Evolutionary conservation across 306 rosid species (phyloP), one percentile per base, ranked within the genome.

Genomic region (Cicer judaicum): DNA sequence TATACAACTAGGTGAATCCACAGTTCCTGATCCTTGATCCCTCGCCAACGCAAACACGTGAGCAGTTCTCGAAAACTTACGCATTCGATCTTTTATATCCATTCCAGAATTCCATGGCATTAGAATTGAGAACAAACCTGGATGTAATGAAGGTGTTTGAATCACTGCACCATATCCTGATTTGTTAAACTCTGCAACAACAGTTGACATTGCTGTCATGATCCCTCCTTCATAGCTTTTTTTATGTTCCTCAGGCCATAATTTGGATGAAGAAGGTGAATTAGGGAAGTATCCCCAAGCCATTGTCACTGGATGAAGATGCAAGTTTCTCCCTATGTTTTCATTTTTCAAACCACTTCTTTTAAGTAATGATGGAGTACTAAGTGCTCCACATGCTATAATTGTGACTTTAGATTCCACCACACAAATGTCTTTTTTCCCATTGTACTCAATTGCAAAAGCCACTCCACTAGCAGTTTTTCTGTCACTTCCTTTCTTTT

Each of bases 161-260:
- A 92, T 88, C 64, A 90, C 39, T 2, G 86, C 84, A 11, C 97
- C 93, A 61, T 90, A 88, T 7, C 93, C 93, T 6, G 93, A 76
- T 43, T 70, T 80, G 21, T 86, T 76, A 5, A 82, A 43, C 9
- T 89, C 80, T 1, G 87, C 91, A 7, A 39, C 81, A 46, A 87
- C 88, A 1, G 88, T 77, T 1, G 96, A 92, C 94, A 92, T 92
- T 57, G 94, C 91, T 64, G 96, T 92, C 98, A 92, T 88, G 54
- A 90, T 92, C 41, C 93, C 98, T 73, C 98, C 96, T 82, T 92
- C 90, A 9, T 82, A 92, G 91, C 96, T 92, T 79, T 78, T 92
- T 64, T 88, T 89, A 15, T 83, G 80, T 70, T 64, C 29, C 80
- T 86, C 88, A 8, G 89, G 91, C 92, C 92, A 83, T 7, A 34